Conservation (phyloP, 2,329 filamentous ascomycete genomes). For the Xylaria sp. region DNA sequence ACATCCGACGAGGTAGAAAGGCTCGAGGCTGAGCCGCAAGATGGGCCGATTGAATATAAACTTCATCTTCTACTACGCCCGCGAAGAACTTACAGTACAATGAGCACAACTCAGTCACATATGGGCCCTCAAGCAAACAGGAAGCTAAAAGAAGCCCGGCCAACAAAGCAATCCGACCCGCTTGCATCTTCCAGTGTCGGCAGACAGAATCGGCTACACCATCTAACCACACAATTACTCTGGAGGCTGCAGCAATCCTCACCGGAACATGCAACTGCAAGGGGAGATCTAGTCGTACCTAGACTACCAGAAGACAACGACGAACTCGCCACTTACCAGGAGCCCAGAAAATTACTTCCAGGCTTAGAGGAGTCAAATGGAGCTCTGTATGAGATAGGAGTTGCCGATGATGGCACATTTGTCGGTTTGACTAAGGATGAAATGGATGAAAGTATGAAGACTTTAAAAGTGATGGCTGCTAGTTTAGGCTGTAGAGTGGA, state of each 20-base stretch:
- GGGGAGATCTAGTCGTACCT: conserved; percentile 79
- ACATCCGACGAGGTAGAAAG: conserved; percentile 63
- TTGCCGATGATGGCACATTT: conserved; percentile 92
- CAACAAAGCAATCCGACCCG: conserved; percentile 44
- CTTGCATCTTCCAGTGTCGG: conserved; percentile 68
- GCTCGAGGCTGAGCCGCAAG: conserved; percentile 89
- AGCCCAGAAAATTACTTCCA: conserved; percentile 71
- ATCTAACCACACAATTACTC: conserved; percentile 92
- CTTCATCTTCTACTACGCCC: conserved; percentile 86
- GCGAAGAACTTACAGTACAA: conserved; percentile 76
- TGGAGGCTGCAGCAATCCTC: conserved; percentile 97
- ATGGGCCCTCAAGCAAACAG: conserved; percentile 50
- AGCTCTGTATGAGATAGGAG: conserved; percentile 94
- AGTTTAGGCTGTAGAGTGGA: conserved; percentile 89
- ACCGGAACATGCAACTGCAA: conserved; percentile 85
- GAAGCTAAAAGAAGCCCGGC: conserved; percentile 44
- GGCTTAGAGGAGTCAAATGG: conserved; percentile 93
- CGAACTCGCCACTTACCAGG: conserved; percentile 59
- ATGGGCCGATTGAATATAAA: conserved; percentile 97
- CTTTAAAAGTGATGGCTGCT: conserved; percentile 88
- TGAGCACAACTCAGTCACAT: conserved; percentile 67
- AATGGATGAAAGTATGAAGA: conserved; percentile 88
- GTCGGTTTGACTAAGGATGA: conserved; percentile 90
- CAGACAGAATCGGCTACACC: conserved; percentile 85
- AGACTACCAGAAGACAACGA: conserved; percentile 74